Conservation (phyloP, 768 basidiomycete species). For the Amanita inopinata region DNA sequence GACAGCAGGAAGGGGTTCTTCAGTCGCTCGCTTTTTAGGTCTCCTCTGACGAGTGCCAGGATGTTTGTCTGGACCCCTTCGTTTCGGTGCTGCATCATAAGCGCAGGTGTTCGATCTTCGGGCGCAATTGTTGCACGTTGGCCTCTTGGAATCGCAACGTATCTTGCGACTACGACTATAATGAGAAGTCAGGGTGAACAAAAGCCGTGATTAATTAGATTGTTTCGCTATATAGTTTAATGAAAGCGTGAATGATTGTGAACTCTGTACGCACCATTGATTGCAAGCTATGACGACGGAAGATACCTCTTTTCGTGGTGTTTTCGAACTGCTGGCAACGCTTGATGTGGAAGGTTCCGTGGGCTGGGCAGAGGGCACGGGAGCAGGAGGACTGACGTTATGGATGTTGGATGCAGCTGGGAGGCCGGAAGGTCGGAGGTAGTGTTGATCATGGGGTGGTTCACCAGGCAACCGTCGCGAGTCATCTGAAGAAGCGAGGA, state of each 20-base stretch:
- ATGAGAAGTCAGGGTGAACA: conserved; percentile 20
- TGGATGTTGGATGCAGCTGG: neutral
- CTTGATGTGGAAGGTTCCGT: conserved; percentile 24
- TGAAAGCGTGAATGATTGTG: conserved; percentile 23
- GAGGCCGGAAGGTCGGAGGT: conserved; percentile 19
- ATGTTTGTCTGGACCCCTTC: conserved; percentile 79
- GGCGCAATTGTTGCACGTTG: conserved; percentile 73
- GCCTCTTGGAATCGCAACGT: conserved; percentile 76
- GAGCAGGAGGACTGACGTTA: conserved; percentile 12
- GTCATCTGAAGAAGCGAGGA: conserved; percentile 24
- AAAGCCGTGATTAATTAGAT: conserved; percentile 15
- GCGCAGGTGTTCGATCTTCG: conserved; percentile 69
- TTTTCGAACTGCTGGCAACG: conserved; percentile 23
- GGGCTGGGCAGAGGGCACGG: conserved; percentile 25
- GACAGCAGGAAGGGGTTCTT: conserved; percentile 39
- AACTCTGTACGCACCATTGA: conserved; percentile 54
- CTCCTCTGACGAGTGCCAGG: conserved; percentile 77
- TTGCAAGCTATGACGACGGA: conserved; percentile 76
- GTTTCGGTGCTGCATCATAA: conserved; percentile 74
- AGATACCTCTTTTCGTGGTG: conserved; percentile 47
- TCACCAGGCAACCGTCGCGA: conserved; percentile 33
- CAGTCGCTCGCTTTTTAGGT: conserved; percentile 70
- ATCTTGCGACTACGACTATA: conserved; percentile 77
- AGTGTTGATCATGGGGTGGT: conserved; percentile 36
- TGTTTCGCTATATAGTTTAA: conserved; percentile 30